Conservation (phyloP, 2,329 filamentous ascomycete species). For the Plectosphaerella sp. region DNA sequence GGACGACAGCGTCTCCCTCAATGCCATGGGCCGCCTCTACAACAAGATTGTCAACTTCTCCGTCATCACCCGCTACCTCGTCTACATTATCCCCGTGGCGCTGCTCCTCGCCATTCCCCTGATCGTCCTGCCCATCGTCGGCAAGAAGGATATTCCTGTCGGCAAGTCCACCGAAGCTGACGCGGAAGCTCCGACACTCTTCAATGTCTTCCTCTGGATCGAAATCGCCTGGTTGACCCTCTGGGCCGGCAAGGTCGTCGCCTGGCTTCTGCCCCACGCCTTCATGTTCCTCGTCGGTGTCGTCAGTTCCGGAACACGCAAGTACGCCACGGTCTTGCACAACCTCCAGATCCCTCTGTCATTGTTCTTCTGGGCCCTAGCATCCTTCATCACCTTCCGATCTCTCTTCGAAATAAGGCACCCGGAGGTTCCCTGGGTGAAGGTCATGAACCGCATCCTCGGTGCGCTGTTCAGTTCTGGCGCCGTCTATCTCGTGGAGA, state of each 20-base stretch:
- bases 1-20: slow-evolving; percentile 55
- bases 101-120: slow-evolving; percentile 59
- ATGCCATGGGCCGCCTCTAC: slow-evolving; percentile 63
- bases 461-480: slow-evolving; percentile 64
- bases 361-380: slow-evolving; percentile 65
- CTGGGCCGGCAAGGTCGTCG: slow-evolving; percentile 63
- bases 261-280: slow-evolving; percentile 52
- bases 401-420: slow-evolving; percentile 38
- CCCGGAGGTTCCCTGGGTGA: slow-evolving; percentile 45
- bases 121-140: slow-evolving; percentile 46
- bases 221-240: slow-evolving; percentile 63
- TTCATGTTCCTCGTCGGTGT: slow-evolving; percentile 69
- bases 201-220: slow-evolving; percentile 64
- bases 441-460: slow-evolving; percentile 60
- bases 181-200: slow-evolving; percentile 46
- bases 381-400: slow-evolving; percentile 58
- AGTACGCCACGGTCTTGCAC: slow-evolving; percentile 62
- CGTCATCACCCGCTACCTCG: slow-evolving; percentile 59
- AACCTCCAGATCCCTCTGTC: slow-evolving; percentile 63
- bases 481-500: slow-evolving; percentile 70
- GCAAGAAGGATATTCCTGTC: slow-evolving; percentile 26
- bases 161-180: slow-evolving; percentile 28
- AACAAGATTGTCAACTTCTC: slow-evolving; percentile 60
- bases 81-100: slow-evolving; percentile 63
- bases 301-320: slow-evolving; percentile 64